Evolutionary conservation across 495 filamentous ascomycete species (phyloP).

Genomic region (Cladorrhinum samala): DNA sequence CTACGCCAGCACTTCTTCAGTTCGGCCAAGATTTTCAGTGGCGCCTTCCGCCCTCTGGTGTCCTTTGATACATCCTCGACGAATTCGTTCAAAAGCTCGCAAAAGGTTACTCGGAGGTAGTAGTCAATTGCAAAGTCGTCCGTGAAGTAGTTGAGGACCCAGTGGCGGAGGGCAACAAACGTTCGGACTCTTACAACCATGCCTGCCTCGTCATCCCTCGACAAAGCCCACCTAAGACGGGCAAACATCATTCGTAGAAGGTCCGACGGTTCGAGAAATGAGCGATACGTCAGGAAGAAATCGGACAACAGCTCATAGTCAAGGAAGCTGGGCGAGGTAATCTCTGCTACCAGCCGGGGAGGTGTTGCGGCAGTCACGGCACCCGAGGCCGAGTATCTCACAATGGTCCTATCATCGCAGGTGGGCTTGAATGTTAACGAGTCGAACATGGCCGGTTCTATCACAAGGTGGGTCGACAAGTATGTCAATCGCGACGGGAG

Average conservation of each 20-base stretch:
- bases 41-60: constrained; percentile 54
- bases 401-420: constrained; percentile 73
- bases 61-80: constrained; percentile 48
- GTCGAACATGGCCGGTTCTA: constrained; percentile 69
- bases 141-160: constrained; percentile 96
- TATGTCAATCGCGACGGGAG: constrained; percentile 34
- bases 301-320: constrained; percentile 97
- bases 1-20: constrained; percentile 97
- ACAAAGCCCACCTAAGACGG: constrained; percentile 81
- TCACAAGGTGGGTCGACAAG: constrained; percentile 39
- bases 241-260: constrained; percentile 78
- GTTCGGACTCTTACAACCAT: constrained; percentile 89
- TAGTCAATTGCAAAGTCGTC: constrained; percentile 92
- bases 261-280: constrained; percentile 69
- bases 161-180: constrained; percentile 94
- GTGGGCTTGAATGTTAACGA: constrained; percentile 60
- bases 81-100: constrained; percentile 72
- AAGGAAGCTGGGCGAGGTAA: constrained; percentile 90
- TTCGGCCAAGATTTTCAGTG: constrained; percentile 86
- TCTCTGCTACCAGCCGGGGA: constrained; percentile 89
- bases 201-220: constrained; percentile 73
- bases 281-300: constrained; percentile 93
- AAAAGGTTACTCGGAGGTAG: constrained; percentile 72
- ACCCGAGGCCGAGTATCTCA: constrained; percentile 69
- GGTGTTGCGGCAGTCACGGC: constrained; percentile 87